phyloP scores from a whole-genome alignment of 2,329 filamentous ascomycete genomes.

The Dactylellina haptotyla region DNA sequence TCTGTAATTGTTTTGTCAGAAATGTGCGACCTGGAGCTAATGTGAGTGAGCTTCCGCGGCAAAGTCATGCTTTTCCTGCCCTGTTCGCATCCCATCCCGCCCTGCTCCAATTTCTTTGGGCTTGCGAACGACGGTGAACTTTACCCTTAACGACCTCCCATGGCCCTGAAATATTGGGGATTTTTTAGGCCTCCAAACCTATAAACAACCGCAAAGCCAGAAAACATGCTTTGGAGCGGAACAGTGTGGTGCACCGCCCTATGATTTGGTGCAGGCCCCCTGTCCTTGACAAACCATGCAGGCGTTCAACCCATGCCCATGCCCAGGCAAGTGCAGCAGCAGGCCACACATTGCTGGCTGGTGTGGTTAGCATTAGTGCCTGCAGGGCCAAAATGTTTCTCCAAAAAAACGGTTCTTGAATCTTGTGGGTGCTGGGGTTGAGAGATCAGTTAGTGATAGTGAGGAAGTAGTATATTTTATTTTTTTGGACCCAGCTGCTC shows the following conservation, averaged over 20 bases:
- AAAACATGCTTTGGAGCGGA: slow-evolving; percentile 53
- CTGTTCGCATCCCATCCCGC: slow-evolving; percentile 40
- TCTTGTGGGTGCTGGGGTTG: slow-evolving; percentile 50
- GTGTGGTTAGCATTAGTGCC: slow-evolving; percentile 50
- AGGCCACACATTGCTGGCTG: slow-evolving; percentile 40
- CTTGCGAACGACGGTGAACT: slow-evolving; percentile 25
- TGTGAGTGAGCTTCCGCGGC: slow-evolving; percentile 40
- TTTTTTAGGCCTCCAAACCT: slow-evolving; percentile 54
- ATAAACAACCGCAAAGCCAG: slow-evolving; percentile 48
- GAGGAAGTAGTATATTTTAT: slow-evolving; percentile 28
- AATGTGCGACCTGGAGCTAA: slow-evolving; percentile 28
- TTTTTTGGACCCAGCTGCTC: slow-evolving; percentile 30
- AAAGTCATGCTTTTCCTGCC: slow-evolving; percentile 49
- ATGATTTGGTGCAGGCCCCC: slow-evolving; percentile 53
- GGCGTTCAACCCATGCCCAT: slow-evolving; percentile 46
- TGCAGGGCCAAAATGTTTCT: slow-evolving; percentile 51
- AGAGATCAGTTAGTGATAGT: slow-evolving; percentile 49
- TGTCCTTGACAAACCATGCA: slow-evolving; percentile 54
- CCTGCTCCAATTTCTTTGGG: slow-evolving; percentile 18
- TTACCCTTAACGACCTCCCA: slow-evolving; percentile 42
- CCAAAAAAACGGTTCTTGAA: slow-evolving; percentile 54
- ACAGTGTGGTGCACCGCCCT: slow-evolving; percentile 52
- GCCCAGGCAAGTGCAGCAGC: slow-evolving; percentile 31
- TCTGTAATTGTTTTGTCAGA: slow-evolving; percentile 31
- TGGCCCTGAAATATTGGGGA: slow-evolving; percentile 51